A percentile compares a stretch with the other conserved stretches of the same genome.
Evolutionary conservation across 2,329 filamentous ascomycete species (phyloP).

Genomic region (Trichoderma endophyticum): DNA sequence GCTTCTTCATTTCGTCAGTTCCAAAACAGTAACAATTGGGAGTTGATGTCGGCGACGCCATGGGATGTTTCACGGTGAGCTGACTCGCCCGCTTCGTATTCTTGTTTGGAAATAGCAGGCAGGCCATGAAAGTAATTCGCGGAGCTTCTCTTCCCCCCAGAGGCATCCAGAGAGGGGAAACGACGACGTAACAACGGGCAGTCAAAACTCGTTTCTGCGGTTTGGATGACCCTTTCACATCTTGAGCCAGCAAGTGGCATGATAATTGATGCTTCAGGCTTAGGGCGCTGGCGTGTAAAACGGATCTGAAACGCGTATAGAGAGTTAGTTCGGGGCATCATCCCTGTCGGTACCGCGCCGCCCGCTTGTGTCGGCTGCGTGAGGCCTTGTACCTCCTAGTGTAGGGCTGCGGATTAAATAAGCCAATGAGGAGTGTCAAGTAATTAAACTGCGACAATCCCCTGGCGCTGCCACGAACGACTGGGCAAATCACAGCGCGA

Average conservation of each 20-base stretch:
- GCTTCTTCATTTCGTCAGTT: conserved; percentile 6
- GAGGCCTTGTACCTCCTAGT: not conserved
- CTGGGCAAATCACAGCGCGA: conserved; percentile 6
- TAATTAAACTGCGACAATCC: conserved; percentile 1
- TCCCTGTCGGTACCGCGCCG: not conserved
- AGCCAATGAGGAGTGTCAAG: not conserved
- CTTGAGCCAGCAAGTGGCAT: not conserved
- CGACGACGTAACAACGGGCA: not conserved
- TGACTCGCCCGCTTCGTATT: not conserved
- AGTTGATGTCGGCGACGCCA: not conserved
- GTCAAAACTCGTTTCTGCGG: conserved; percentile 2
- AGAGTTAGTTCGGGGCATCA: not conserved
- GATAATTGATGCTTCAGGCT: conserved; percentile 4
- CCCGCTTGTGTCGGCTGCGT: not conserved
- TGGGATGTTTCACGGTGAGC: conserved; percentile 4
- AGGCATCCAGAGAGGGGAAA: not conserved
- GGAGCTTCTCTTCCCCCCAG: not conserved
- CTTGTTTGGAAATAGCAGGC: not conserved
- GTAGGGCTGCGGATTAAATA: conserved; percentile 9
- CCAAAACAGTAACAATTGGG: not conserved
- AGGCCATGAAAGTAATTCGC: not conserved
- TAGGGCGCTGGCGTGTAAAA: not conserved
- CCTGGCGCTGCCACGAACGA: not conserved
- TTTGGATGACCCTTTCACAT: conserved; percentile 11
- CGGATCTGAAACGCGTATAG: conserved; percentile 15